These are phyloP conservation scores for Trichophyton schoenleinii DNA, from an alignment of 2,329 filamentous ascomycete genomes.

Conservation along the genomic window DNA sequence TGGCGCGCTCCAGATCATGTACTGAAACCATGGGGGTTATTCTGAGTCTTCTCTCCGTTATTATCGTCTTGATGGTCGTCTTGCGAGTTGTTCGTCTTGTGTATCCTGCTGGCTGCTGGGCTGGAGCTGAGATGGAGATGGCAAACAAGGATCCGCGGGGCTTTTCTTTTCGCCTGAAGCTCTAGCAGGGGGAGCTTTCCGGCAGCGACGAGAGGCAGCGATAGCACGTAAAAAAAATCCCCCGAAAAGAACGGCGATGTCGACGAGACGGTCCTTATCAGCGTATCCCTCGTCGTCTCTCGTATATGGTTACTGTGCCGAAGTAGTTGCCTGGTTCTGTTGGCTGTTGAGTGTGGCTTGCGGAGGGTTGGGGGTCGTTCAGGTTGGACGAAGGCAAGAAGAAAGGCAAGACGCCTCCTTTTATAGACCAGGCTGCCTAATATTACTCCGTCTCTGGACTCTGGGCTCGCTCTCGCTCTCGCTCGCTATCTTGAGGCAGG, in stretches of 20 bases:
- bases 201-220: background rate
- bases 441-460: background rate
- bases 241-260: background rate
- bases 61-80: no score
- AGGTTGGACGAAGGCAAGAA: background rate
- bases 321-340: background rate
- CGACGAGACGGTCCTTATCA: background rate
- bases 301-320: background rate
- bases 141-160: background rate
- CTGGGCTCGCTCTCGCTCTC: background rate
- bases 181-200: background rate
- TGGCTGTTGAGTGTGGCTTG: background rate
- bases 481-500: background rate
- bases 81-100: background rate
- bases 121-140: background rate
- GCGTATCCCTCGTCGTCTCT: no score
- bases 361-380: background rate
- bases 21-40: slow-evolving; percentile 30
- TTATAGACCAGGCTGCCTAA: background rate
- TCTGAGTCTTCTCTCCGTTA: background rate
- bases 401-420: background rate
- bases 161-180: background rate
- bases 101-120: background rate
- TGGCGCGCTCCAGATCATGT: slow-evolving; percentile 35
- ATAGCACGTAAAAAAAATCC: background rate